Base-by-base conservation (phyloP, 305 asterid species). In the Fraxinus nigra region DNA sequence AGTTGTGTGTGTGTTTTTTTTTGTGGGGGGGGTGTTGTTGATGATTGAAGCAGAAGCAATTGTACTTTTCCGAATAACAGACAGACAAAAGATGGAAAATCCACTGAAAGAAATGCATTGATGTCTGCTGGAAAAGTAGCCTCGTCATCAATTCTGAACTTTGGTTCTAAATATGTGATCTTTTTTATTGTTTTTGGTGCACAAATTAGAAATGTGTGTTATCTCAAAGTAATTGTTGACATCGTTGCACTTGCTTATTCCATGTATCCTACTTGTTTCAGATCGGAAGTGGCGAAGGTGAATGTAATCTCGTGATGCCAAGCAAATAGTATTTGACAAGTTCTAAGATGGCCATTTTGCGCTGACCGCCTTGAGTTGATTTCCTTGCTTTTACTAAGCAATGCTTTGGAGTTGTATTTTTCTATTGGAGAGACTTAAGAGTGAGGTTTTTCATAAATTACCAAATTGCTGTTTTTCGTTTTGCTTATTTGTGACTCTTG, bases 251-350 rank as follows among this genome's bases (percentile, higher is more conserved):
- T 43, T 79, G 33, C 82, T 84, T 78, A 51, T 70, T 28, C 26
- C 32, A 48, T 59, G 78, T 28, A 43, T 79, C 46, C 65, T 51
- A 8, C 33, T 82, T 82, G 59, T 87, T 87, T 77, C 92, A 94
- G 98, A 93, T 81, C 90, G 91, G 87, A 94, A 90, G 82, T 94
- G 98, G 98, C 84, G 89, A 86, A 88, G 97, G 86, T 94, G 83
- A 93, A 69, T 63, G 73, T 32, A 65, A 80, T 75, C 78, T 78
- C 37, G 37, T 33, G 84, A 74, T 69, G 67, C 73, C 65, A 24
- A 76, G 86, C 80, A 77, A 81, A 72, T 78, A 75, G 33, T 80
- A 79, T 82, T 83, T 77, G 85, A 81, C 79, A 7, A 35, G 33
- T 80, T 59, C 75, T 73, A 14, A 65, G 78, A 83, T 72, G 86